phyloP scores from a whole-genome alignment of 768 basidiomycete genomes.

The Sutorius australiensis region DNA sequence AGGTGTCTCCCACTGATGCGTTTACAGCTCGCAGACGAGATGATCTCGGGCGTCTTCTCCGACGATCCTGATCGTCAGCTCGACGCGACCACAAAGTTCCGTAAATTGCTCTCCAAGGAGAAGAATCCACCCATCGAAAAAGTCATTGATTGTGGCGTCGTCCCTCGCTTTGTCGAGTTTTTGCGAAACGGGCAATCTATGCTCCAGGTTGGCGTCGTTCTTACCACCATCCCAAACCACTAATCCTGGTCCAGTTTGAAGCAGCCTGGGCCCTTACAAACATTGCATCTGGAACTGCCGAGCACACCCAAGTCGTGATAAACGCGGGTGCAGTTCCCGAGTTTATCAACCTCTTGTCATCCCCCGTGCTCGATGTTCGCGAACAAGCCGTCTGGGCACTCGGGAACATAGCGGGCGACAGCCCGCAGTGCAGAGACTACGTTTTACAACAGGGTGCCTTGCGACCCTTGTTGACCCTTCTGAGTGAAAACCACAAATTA shows the following conservation, averaged over 20 bases:
- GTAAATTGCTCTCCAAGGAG: constrained; percentile 98
- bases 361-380: constrained; percentile 92
- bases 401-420: constrained; percentile 98
- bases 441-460: constrained; percentile 92
- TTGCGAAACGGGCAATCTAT: constrained; percentile 73
- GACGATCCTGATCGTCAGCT: constrained; percentile 88
- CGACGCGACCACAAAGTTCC: constrained; percentile 97
- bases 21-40: constrained; percentile 75
- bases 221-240: constrained; percentile 5
- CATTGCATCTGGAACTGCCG: constrained; percentile 96
- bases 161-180: constrained; percentile 96
- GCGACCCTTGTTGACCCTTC: constrained; percentile 80
- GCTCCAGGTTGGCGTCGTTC: constrained; percentile 61
- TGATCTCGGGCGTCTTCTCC: constrained; percentile 92
- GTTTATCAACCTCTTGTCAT: constrained; percentile 94
- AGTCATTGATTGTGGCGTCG: constrained; percentile 96
- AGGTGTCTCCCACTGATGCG: constrained; percentile 7
- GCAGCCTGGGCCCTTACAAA: constrained; percentile 98
- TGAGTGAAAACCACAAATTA: constrained; percentile 97
- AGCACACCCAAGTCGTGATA: constrained; percentile 98
- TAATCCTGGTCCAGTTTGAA: constrained; percentile 63
- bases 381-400: constrained; percentile 99
- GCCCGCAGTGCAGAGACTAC: constrained; percentile 94
- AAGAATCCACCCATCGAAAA: constrained; percentile 99
- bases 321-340: constrained; percentile 90